These are phyloP conservation scores for Leucosporidium yakuticum DNA, from an alignment of 768 basidiomycete genomes.

Conservation along the genomic window DNA sequence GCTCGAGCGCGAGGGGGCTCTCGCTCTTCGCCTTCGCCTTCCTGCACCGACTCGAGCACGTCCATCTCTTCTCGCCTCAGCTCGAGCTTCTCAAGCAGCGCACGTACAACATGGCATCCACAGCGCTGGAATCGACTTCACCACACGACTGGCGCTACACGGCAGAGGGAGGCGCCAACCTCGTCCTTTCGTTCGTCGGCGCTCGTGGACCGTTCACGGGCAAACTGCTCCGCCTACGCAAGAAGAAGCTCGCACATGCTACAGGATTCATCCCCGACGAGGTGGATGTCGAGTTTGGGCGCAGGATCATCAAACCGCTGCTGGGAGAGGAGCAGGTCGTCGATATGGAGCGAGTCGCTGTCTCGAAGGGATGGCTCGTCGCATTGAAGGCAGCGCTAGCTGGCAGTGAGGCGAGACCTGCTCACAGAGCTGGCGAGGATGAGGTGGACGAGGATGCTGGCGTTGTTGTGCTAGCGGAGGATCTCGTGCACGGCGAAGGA, in stretches of 20 bases:
- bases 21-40: too few species aligned
- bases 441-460: constrained; percentile 54
- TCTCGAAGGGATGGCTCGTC: constrained; percentile 56
- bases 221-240: constrained; percentile 71
- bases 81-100: too few species aligned
- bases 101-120: too few species aligned
- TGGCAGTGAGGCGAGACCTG: constrained; percentile 53
- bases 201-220: constrained; percentile 49
- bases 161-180: constrained; percentile 86
- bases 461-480: constrained; percentile 69
- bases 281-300: constrained; percentile 55
- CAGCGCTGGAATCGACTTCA: not conserved
- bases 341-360: constrained; percentile 20
- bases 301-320: constrained; percentile 58
- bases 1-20: too few species aligned
- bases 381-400: constrained; percentile 49
- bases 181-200: constrained; percentile 77
- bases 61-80: too few species aligned
- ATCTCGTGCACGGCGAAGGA: constrained; percentile 60
- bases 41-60: too few species aligned
- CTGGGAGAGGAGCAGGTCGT: constrained; percentile 61
- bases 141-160: constrained; percentile 70
- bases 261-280: constrained; percentile 36
- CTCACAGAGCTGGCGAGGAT: constrained; percentile 54
- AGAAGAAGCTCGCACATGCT: constrained; percentile 43